Percentiles rank a stretch among this genome's conserved stretches.
These are phyloP conservation scores for Rhodotorula sp. DNA, from an alignment of 1,284 basidiomycete genomes.

Conservation along the genomic window DNA sequence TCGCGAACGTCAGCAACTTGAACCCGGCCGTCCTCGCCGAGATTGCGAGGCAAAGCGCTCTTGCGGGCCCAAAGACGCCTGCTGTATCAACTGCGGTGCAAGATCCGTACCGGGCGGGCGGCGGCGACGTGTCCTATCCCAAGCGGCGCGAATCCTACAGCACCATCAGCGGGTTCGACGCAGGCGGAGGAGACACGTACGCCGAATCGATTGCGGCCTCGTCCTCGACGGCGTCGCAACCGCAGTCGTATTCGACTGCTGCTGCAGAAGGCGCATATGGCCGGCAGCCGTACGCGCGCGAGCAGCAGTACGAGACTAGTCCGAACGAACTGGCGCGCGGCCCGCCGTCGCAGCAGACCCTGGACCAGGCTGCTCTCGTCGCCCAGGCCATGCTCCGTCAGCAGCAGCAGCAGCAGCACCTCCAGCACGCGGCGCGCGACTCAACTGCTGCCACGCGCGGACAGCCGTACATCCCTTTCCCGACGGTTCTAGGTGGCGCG, in stretches of 20 bases:
- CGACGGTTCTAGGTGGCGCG: not conserved
- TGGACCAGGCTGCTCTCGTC: not conserved
- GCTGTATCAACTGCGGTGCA: not conserved
- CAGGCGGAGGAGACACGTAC: not conserved
- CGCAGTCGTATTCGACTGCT: not conserved
- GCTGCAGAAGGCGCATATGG: not conserved
- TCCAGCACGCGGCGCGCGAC: not conserved
- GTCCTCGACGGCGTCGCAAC: not conserved
- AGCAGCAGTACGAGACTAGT: not conserved
- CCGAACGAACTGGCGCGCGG: not conserved
- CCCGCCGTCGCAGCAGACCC: not conserved
- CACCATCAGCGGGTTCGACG: no score
- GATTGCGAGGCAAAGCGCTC: constrained; percentile 30
- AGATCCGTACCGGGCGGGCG: no score
- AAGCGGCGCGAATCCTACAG: no score
- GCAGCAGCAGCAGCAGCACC: constrained; percentile 1
- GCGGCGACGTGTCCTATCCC: no score
- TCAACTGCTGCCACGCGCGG: not conserved
- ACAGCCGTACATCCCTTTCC: not conserved
- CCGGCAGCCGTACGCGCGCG: not conserved
- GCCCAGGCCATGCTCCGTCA: not conserved
- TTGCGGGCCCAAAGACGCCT: not conserved
- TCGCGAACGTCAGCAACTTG: constrained; percentile 27
- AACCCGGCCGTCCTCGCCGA: constrained; percentile 39
- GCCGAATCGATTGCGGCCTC: not conserved